Percentiles rank a stretch among this genome's conserved stretches.
These are phyloP conservation scores for Escallonia rubra DNA, from an alignment of 129 eudicot genomes.

Conservation along the genomic window DNA sequence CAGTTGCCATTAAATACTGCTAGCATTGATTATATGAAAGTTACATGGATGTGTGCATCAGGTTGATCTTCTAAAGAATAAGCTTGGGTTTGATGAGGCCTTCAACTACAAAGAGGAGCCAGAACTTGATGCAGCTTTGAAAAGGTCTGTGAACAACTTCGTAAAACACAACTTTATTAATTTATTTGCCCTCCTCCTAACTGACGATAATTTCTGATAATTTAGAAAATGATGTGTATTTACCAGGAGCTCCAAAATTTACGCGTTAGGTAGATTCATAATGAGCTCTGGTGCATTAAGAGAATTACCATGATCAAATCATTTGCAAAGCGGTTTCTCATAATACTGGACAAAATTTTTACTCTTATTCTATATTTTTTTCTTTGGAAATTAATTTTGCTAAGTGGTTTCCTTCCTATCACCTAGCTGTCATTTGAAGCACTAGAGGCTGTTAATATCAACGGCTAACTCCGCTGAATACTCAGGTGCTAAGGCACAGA, in stretches of 20 bases:
- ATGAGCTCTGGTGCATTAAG: background rate
- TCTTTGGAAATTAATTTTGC: too few relatives aligned
- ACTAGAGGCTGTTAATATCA: too few relatives aligned
- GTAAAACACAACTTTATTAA: background rate
- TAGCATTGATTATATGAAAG: background rate
- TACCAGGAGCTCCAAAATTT: background rate
- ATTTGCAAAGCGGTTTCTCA: too few relatives aligned
- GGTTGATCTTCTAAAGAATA: constrained; percentile 79
- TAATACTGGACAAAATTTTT: too few relatives aligned
- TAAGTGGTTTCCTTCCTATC: too few relatives aligned
- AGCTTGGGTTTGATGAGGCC: constrained; percentile 77
- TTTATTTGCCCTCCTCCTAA: background rate
- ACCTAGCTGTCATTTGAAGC: too few relatives aligned
- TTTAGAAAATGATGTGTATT: background rate
- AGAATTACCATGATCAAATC: too few relatives aligned
- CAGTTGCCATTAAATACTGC: background rate
- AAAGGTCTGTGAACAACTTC: constrained; percentile 34
- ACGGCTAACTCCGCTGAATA: too few relatives aligned
- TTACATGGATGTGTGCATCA: constrained; percentile 4
- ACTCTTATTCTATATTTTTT: too few relatives aligned
- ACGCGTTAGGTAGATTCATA: background rate
- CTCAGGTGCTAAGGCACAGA: too few relatives aligned
- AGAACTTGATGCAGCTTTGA: constrained; percentile 71
- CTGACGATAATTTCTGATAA: background rate
- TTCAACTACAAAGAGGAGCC: constrained; percentile 82